phyloP scores from a whole-genome alignment of 257 asterid species.

The Solanum infundibuliforme region DNA sequence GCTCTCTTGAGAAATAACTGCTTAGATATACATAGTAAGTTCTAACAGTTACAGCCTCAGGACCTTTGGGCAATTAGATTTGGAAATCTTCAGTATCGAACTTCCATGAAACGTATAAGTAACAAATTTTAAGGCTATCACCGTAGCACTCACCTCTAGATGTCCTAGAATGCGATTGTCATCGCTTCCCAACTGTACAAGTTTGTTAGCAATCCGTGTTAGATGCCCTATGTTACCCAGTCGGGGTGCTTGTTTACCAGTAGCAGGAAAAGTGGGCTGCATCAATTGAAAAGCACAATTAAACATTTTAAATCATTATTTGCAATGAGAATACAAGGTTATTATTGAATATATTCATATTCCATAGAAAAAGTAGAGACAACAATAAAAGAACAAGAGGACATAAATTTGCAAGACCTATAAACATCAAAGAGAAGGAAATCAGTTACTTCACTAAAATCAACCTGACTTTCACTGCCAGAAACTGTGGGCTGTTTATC shows the following conservation, averaged over 20 bases:
- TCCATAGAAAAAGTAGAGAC: neutral
- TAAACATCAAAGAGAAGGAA: neutral
- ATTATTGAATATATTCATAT: neutral
- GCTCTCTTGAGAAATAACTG: neutral
- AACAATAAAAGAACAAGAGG: neutral
- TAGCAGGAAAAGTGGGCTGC: conserved; percentile 69
- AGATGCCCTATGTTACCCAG: conserved; percentile 81
- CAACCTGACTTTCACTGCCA: conserved; percentile 49
- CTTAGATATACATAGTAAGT: neutral
- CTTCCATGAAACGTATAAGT: neutral
- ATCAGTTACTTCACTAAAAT: neutral
- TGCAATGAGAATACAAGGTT: conserved; percentile 1
- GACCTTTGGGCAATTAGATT: neutral
- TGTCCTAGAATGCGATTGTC: conserved; percentile 42
- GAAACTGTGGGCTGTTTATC: conserved; percentile 48
- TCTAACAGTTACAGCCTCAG: neutral
- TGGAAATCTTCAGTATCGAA: neutral
- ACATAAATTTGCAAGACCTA: neutral
- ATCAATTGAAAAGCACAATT: conserved; percentile 10
- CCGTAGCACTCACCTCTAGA: conserved; percentile 45
- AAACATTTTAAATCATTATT: neutral
- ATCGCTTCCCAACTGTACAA: conserved; percentile 51
- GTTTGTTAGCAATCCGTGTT: conserved; percentile 73
- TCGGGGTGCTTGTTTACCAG: conserved; percentile 59
- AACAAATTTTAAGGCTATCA: neutral